Evolutionary conservation across 2,329 filamentous ascomycete genomes (phyloP), one percentile per base, ranked within the genome.

Genomic region (Apiospora koreana): DNA sequence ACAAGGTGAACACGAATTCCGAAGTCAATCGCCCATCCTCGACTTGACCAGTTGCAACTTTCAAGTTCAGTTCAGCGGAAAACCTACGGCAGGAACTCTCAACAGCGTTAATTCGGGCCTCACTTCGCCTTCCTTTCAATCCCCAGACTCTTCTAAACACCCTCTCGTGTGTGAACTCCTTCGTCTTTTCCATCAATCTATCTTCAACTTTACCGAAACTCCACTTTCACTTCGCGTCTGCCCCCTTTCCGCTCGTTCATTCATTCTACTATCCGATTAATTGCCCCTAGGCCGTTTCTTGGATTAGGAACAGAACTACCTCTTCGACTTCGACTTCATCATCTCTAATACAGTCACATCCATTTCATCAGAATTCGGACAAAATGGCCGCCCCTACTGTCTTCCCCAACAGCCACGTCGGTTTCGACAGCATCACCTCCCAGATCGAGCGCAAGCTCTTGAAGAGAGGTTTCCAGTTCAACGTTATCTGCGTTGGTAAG

Each of bases 401-500:
- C 82, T 96, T 94, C 85, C 96, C 96, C 80, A 92, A 96, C 83
- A 97, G 92, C 92, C 96, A 98, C 89, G 96, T 99, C 84, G 96
- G 96, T 90, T 99, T 99, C 88, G 96, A 99, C 88, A 98, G 94
- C 88, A 99, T 99, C 89, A 99, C 96, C 78, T 94, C 92, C 77
- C 96, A 99, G 88, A 99, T 99, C 79, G 96, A 99, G 92, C 93
- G 94, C 87, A 99, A 99, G 92, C 92, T 98, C 82, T 85, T 99
- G 86, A 99, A 99, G 90, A 94, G 96, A 86, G 96, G 96, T 79
- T 99, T 99, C 86, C 96, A 99, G 86, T 99, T 99, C 91, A 99
- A 99, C 83, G 93, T 98, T 81, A 98, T 98, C 84, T 98, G 95
- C 83, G 96, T 98, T 83, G 96, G 96, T 98, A 88, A 83, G 95